Conservation (phyloP, 192 early-diverging fungal species). For the Glomus cerebriforme region DNA sequence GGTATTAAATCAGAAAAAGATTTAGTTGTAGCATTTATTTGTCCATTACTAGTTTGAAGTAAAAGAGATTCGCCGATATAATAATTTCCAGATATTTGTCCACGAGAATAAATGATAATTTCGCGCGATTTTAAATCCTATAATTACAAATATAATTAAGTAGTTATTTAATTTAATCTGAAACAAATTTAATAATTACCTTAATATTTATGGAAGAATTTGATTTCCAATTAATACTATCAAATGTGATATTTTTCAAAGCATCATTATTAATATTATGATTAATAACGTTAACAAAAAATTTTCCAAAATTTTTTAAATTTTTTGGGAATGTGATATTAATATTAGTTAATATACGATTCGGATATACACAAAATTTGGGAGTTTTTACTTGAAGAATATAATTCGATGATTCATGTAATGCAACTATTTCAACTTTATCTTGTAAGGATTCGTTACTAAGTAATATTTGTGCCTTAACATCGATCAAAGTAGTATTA, state of each 20-base stretch:
- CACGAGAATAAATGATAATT: background rate
- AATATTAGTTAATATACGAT: background rate
- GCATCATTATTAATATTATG: background rate
- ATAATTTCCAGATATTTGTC: background rate
- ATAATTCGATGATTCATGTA: background rate
- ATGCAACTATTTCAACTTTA: background rate
- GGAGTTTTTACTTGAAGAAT: background rate
- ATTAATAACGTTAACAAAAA: background rate
- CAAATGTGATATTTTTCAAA: background rate
- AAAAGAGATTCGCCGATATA: background rate
- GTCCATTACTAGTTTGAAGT: background rate
- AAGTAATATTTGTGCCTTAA: slow-evolving; percentile 3
- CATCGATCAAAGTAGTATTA: background rate
- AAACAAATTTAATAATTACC: background rate
- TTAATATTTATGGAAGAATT: background rate
- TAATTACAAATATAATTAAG: background rate
- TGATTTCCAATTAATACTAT: background rate
- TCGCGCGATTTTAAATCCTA: background rate
- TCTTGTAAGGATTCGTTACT: background rate
- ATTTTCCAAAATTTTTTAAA: background rate
- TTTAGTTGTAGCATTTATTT: background rate
- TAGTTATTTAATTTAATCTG: background rate
- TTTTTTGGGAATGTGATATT: background rate
- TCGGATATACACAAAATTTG: no score
- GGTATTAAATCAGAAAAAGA: background rate